Evolutionary conservation across 768 basidiomycete species (phyloP).

Genomic region (Sistotremastrum suecicum): DNA sequence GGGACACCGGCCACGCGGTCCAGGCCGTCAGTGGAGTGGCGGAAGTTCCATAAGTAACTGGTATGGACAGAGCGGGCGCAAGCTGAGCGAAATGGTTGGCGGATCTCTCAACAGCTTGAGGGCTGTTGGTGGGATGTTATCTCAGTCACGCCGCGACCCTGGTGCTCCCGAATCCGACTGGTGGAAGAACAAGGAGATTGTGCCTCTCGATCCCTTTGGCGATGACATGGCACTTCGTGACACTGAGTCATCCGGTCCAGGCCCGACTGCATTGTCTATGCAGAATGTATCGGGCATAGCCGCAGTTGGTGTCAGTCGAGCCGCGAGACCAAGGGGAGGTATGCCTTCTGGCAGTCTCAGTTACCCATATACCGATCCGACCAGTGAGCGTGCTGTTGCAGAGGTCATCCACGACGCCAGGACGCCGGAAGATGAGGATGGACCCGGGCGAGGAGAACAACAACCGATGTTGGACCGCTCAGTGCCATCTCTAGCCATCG

Average conservation of each 20-base stretch:
- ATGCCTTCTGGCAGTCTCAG: conserved; percentile 11
- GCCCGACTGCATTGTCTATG: no score
- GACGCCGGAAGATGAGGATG: no score
- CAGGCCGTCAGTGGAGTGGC: conserved; percentile 8
- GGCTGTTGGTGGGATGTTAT: conserved; percentile 12
- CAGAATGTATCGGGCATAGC: no score
- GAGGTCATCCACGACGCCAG: not conserved
- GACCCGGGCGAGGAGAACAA: no score
- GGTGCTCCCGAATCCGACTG: not conserved
- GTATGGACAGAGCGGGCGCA: no score
- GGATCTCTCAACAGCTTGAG: conserved; percentile 11
- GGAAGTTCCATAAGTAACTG: conserved; percentile 26
- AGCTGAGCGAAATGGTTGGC: not conserved
- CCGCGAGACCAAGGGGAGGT: conserved; percentile 1
- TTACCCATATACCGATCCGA: conserved; percentile 32
- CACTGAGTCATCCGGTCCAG: not conserved
- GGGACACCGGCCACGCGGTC: no score
- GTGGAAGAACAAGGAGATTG: conserved; percentile 29
- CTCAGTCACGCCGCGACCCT: not conserved
- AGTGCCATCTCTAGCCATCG: no score
- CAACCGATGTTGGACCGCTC: no score
- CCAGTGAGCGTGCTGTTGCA: conserved; percentile 13
- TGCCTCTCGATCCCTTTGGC: conserved; percentile 28
- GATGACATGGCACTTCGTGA: conserved; percentile 26
- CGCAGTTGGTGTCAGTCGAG: not conserved